phyloP scores from a whole-genome alignment of 129 eudicot genomes.

The Artemisia tridentata region DNA sequence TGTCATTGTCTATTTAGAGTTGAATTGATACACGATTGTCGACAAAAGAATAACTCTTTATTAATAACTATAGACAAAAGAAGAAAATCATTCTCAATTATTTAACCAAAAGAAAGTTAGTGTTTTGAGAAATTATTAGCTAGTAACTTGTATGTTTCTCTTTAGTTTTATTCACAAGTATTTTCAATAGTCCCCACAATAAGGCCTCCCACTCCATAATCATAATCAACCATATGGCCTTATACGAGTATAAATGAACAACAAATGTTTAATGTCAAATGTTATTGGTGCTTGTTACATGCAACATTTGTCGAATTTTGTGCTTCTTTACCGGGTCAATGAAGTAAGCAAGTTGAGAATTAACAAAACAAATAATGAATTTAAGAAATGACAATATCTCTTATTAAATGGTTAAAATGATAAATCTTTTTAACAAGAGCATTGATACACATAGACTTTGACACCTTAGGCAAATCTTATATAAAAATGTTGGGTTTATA shows the following conservation, averaged over 20 bases:
- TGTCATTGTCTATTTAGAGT: too few relatives aligned
- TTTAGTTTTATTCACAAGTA: background rate
- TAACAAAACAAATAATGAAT: background rate
- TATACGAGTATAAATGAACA: too few relatives aligned
- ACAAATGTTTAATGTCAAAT: too few relatives aligned
- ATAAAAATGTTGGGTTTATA: too few relatives aligned
- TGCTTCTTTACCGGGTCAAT: background rate
- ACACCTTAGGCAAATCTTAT: too few relatives aligned
- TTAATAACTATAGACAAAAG: background rate
- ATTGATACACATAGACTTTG: too few relatives aligned
- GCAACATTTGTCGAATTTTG: background rate
- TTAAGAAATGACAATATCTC: background rate
- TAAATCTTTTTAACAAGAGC: too few relatives aligned
- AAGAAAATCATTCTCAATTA: background rate
- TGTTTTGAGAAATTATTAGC: background rate
- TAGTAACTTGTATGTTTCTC: background rate
- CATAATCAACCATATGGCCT: background rate
- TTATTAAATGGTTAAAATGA: background rate
- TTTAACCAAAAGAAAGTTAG: background rate
- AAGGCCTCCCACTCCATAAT: slow-evolving; percentile 15
- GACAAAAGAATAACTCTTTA: too few relatives aligned
- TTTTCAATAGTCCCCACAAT: background rate
- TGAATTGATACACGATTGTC: too few relatives aligned
- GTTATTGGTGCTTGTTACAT: background rate
- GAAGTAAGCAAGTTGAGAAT: background rate